Percentiles rank a stretch among this genome's conserved stretches.
Evolutionary conservation across 441 rosid species (phyloP).

Genomic region (Populus hybrid): DNA sequence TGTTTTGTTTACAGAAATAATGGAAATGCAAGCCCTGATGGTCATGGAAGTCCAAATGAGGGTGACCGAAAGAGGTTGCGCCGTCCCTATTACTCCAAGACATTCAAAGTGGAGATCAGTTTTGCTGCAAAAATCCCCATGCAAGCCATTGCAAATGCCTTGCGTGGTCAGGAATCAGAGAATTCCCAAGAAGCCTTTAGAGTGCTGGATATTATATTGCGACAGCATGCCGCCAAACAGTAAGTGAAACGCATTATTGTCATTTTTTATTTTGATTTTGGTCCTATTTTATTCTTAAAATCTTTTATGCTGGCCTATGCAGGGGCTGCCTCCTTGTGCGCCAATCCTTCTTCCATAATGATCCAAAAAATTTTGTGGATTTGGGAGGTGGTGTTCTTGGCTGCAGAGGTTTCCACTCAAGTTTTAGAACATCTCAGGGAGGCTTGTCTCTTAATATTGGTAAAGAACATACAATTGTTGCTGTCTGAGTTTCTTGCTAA

Average conservation of each 20-base stretch:
- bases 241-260: conserved; percentile 12
- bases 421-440: conserved; percentile 59
- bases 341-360: conserved; percentile 57
- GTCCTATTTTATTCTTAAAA: not conserved
- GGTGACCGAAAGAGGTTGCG: conserved; percentile 46
- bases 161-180: conserved; percentile 59
- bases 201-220: conserved; percentile 52
- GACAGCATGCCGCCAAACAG: conserved; percentile 71
- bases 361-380: conserved; percentile 41
- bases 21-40: conserved; percentile 46
- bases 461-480: not conserved
- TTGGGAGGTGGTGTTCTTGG: conserved; percentile 65
- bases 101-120: conserved; percentile 48
- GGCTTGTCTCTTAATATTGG: conserved; percentile 64
- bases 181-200: conserved; percentile 61
- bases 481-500: not conserved
- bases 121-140: conserved; percentile 60
- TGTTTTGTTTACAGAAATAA: conserved; percentile 28
- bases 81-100: conserved; percentile 43
- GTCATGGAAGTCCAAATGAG: conserved; percentile 39
- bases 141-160: conserved; percentile 56
- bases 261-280: not conserved
- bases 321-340: conserved; percentile 75
- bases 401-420: conserved; percentile 62
- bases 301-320: conserved; percentile 5